A percentile compares a stretch with the other conserved stretches of the same genome.
These are phyloP conservation scores for Hemileccinum impolitum DNA, from an alignment of 768 basidiomycete genomes.

Conservation along the genomic window DNA sequence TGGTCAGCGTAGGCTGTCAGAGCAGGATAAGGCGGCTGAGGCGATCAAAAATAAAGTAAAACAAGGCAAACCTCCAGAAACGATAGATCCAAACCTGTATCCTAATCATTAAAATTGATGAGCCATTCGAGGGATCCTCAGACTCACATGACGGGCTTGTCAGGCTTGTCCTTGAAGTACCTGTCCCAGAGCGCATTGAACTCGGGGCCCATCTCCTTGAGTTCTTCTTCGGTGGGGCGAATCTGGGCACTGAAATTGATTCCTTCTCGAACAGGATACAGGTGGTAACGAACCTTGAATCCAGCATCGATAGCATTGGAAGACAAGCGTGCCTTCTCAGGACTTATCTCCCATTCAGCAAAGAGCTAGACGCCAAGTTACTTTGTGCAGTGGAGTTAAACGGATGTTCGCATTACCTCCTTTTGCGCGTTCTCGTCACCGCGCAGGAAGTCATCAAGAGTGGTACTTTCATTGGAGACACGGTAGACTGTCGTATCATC, in stretches of 20 bases:
- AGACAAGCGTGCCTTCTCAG: conserved; percentile 63
- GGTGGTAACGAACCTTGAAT: conserved; percentile 49
- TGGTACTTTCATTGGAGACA: conserved; percentile 60
- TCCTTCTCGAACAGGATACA: not conserved
- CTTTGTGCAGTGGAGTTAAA: not conserved
- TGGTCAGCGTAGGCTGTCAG: conserved; percentile 64
- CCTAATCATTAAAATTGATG: not conserved
- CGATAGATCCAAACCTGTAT: conserved; percentile 59
- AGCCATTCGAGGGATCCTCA: not conserved
- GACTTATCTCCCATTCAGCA: conserved; percentile 61
- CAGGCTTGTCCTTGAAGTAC: conserved; percentile 79
- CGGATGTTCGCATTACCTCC: conserved; percentile 36
- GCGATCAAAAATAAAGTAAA: not conserved
- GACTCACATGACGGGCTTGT: conserved; percentile 69
- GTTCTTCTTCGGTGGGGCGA: conserved; percentile 63
- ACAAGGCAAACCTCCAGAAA: conserved; percentile 46
- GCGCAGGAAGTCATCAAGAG: conserved; percentile 67
- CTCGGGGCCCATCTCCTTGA: conserved; percentile 77
- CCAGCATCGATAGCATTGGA: conserved; percentile 75
- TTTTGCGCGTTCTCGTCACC: conserved; percentile 56
- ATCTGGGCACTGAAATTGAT: conserved; percentile 28
- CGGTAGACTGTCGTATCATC: conserved; percentile 48
- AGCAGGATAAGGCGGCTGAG: not conserved
- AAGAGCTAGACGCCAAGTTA: conserved; percentile 38
- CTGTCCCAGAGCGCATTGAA: conserved; percentile 65